Evolutionary conservation across 2,329 filamentous ascomycete genomes (phyloP), one percentile per base, ranked within the genome.

Genomic region (Pseudogymnoascus sp.): DNA sequence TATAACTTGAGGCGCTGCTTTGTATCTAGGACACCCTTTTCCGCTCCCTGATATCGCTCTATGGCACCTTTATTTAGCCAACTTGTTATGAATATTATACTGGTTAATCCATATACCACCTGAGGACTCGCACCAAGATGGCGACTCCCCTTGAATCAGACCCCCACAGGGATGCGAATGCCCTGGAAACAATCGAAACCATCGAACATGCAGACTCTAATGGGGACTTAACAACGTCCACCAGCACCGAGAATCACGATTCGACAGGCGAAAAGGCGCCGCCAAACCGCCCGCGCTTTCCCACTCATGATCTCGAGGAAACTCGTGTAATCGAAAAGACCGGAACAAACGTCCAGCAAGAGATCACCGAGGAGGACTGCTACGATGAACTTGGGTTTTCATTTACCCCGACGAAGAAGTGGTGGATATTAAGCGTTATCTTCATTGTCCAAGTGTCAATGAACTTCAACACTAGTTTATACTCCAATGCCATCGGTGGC

Each of bases 381-480:
- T 87, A 86, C 72, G 79, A 82, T 18, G 79, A 89, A 70, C 78
- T 91, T 0, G 87, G 86, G 61, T 90, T 80, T 71, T 77, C 78
- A 7, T 90, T 83, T 66, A 76, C 85, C 0, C 73, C 67, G 11
- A 80, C 75, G 76, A 87, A 84, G 75, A 91, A 91, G 75, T 91
- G 88, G 87, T 83, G 78, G 70, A 88, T 90, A 69, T 81, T 90
- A 63, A 81, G 80, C n/a, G 80, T 90, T 72, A 88, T 90, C 73
- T 90, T 90, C 77, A 77, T 86, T 68, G 86, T 90, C 4, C 88
- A 90, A 71, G 83, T 85, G 1, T 90, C 87, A 3, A 90, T 90
- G 87, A 90, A 90, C 77, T 89, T 90, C 78, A 90, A 90, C 76
- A 89, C 87, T 3, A 87, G 84, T 61, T 79, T 90, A 5, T 90